Base-by-base conservation (phyloP, 306 rosid genomes). In the Sicyos edulis region DNA sequence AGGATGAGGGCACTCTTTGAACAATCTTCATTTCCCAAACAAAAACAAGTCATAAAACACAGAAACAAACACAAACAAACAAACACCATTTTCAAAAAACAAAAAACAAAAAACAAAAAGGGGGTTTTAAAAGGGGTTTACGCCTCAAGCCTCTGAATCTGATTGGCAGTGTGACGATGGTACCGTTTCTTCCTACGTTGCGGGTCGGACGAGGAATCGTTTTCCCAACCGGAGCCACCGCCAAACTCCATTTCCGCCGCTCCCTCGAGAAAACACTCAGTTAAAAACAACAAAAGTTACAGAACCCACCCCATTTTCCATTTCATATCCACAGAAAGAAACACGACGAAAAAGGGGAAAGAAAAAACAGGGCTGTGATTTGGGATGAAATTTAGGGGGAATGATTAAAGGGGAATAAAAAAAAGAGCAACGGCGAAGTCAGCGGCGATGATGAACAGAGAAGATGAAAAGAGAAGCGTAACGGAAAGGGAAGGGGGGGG, bases 61-160 rank as follows among this genome's bases (percentile, higher is more conserved):
- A 60, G 14, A 50, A 50, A 50, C 16, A 13, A 49, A 49, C 53
- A 50, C 16, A 13, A 49, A 49, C 53, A 32, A 32, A 32, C 37
- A 32, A 32, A 49, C 53, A 14, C 53, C n/a, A 49, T 49, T 49
- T 49, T 50, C 17, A 4, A 50, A 15, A 50, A 49, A 4, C 1
- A 3, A 49, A 15, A 14, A 50, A 50, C 1, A 15, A 15, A 2
- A 2, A 11, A 49, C 0, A 4, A 37, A 37, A 5, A 6, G 8
- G 8, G n/a, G 54, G 54, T 12, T 32, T 40, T 40, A 6, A 15
- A 6, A 12, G 65, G 58, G 21, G 59, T 17, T 80, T 88, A 90
- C 98, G 85, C 76, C 85, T 93, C 98, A 60, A 93, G 98, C 71
- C 86, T 84, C 78, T 93, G 97, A 90, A 93, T 88, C 96, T 93